Evolutionary conservation across 225 moss, liverwort and hornwort species (phyloP).

Genomic region (Pseudisothecium myosuroides): DNA sequence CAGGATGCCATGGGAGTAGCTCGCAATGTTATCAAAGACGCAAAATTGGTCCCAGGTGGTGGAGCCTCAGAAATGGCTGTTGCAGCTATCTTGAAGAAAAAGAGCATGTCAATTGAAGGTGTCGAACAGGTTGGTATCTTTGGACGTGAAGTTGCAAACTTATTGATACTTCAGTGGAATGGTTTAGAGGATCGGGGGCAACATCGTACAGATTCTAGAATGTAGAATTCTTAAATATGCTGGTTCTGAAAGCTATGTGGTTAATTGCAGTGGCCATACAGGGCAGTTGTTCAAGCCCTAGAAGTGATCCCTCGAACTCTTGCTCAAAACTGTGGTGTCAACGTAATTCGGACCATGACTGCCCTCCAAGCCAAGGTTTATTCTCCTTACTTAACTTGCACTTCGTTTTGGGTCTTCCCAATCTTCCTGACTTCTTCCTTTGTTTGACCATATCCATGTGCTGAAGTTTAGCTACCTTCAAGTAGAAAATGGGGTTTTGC

Average conservation of each 20-base stretch:
- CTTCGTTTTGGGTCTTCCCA: background rate
- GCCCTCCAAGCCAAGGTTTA: constrained; percentile 78
- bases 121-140: constrained; percentile 51
- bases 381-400: background rate
- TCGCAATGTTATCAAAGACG: constrained; percentile 80
- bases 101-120: constrained; percentile 70
- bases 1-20: constrained; percentile 96
- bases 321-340: constrained; percentile 83
- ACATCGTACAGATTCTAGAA: background rate
- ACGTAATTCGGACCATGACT: constrained; percentile 81
- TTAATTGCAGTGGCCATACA: constrained; percentile 69
- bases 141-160: background rate
- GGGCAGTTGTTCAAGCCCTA: constrained; percentile 80
- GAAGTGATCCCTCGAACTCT: constrained; percentile 87
- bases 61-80: constrained; percentile 94
- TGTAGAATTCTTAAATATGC: background rate
- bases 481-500: background rate
- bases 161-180: background rate
- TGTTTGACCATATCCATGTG: background rate
- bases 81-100: constrained; percentile 68
- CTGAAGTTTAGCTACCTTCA: background rate
- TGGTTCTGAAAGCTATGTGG: background rate
- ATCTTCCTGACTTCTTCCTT: background rate
- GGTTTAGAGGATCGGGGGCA: background rate
- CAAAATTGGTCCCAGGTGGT: constrained; percentile 88